phyloP scores from a whole-genome alignment of 257 asterid species.

The Forsythia suspensa region DNA sequence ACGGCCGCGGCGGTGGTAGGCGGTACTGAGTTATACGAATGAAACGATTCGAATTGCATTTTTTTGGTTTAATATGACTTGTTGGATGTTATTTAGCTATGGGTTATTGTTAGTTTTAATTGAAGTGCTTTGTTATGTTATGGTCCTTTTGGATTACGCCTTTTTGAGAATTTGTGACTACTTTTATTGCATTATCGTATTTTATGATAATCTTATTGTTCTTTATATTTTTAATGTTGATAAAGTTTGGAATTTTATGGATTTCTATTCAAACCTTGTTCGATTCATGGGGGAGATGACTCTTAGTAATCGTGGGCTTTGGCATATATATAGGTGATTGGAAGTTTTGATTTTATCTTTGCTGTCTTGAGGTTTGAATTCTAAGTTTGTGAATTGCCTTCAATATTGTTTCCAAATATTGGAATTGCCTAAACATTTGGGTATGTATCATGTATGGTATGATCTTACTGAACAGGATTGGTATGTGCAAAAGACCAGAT shows the following conservation, averaged over 20 bases:
- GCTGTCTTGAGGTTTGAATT: background rate
- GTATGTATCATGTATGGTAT: background rate
- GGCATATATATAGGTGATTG: background rate
- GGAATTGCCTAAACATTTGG: background rate
- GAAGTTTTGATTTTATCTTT: background rate
- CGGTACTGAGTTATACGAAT: conserved; percentile 26
- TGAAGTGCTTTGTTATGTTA: conserved; percentile 7
- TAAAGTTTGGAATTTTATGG: background rate
- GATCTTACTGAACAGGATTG: background rate
- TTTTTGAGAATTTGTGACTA: conserved; percentile 5
- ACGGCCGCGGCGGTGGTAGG: conserved; percentile 43
- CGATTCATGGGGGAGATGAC: no score
- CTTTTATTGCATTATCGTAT: background rate
- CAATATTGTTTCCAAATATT: background rate
- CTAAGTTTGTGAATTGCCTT: background rate
- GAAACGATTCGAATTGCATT: background rate
- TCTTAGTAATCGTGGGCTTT: background rate
- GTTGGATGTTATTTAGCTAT: conserved; percentile 13
- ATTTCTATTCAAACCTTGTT: background rate
- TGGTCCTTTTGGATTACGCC: conserved; percentile 10
- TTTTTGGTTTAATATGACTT: background rate
- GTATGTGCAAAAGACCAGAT: background rate
- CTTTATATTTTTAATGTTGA: background rate
- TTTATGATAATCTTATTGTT: conserved; percentile 9
- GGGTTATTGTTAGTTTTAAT: conserved; percentile 9